Base-by-base conservation (phyloP, 2,329 filamentous ascomycete genomes). In the Rutstroemia sydowiana region DNA sequence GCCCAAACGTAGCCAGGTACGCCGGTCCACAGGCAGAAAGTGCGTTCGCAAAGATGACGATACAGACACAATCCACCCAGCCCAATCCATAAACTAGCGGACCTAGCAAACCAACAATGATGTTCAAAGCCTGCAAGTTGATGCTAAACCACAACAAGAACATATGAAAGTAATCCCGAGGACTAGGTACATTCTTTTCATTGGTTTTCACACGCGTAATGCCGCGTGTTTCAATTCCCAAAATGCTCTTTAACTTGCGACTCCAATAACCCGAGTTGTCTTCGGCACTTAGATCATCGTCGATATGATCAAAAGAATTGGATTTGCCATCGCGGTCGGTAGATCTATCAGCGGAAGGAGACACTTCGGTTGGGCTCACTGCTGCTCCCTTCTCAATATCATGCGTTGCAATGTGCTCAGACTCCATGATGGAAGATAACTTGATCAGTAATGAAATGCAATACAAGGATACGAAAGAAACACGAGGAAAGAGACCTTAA, bases 1-100 rank as follows among this genome's bases (percentile, higher is more conserved):
- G 78, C 0, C 81, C 81, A 67, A 79, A 82, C 0, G 76, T 81
- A n/a, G 78, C 76, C 57, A 79, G 75, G 65, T 81, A 84, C 0
- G 78, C 75, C 3, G 77, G 72, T 2, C 73, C 70, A 1, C 76
- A 53, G 42, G 72, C 72, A 37, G 79, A 80, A 2, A 79, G 65
- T 2, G 81, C 61, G 45, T 73, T 71, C 5, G 78, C 79, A 55
- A 82, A 76, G 3, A 80, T 73, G 18, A 75, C 75, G 58, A 76
- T 75, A 5, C 82, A 63, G 10, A 73, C 70, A 48, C 74, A 72
- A 56, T 83, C 79, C 9, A 70, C 58, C 56, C 82, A 82, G 31
- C 76, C 74, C 2, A 84, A 70, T 9, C 70, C 71, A 62, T 76
- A 83, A 1, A 79, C 70, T 2, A 74, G 72, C 1, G 79, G 79